phyloP scores from a whole-genome alignment of 192 early-diverging fungal species.

The Mortierella hygrophila region DNA sequence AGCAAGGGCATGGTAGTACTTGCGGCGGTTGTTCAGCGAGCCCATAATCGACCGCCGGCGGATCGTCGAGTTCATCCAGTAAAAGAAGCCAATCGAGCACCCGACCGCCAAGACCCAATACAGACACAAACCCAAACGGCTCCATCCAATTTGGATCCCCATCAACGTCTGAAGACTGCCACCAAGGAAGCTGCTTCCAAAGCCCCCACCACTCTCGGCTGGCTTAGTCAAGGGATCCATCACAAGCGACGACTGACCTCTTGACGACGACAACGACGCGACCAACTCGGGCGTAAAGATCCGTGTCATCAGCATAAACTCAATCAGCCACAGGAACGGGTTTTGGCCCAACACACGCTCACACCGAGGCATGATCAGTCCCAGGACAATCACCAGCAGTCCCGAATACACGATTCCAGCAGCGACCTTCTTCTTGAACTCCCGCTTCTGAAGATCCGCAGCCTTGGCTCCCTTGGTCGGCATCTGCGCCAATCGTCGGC shows the following conservation, averaged over 20 bases:
- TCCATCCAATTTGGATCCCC: conserved; percentile 40
- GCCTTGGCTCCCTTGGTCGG: conserved; percentile 57
- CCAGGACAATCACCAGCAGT: conserved; percentile 59
- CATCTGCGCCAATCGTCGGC: conserved; percentile 61
- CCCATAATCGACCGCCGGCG: conserved; percentile 45
- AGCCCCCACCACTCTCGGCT: background rate
- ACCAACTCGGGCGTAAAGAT: conserved; percentile 13
- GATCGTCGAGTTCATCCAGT: conserved; percentile 49
- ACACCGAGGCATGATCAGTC: conserved; percentile 70
- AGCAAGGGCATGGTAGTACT: conserved; percentile 88
- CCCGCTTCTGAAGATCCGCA: conserved; percentile 26
- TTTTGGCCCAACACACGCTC: conserved; percentile 63
- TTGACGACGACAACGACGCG: background rate
- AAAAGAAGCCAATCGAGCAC: conserved; percentile 53
- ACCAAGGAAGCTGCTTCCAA: background rate
- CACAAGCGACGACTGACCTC: background rate
- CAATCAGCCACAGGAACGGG: conserved; percentile 76
- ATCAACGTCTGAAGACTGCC: conserved; percentile 27
- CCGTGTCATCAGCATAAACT: conserved; percentile 37
- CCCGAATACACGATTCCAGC: conserved; percentile 58
- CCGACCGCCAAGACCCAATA: conserved; percentile 55
- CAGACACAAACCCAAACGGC: conserved; percentile 44
- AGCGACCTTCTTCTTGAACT: conserved; percentile 58
- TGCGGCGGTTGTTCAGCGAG: conserved; percentile 81
- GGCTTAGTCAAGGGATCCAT: background rate